These are phyloP conservation scores for Potentilla sterilis DNA, from an alignment of 306 rosid species.

Conservation along the genomic window DNA sequence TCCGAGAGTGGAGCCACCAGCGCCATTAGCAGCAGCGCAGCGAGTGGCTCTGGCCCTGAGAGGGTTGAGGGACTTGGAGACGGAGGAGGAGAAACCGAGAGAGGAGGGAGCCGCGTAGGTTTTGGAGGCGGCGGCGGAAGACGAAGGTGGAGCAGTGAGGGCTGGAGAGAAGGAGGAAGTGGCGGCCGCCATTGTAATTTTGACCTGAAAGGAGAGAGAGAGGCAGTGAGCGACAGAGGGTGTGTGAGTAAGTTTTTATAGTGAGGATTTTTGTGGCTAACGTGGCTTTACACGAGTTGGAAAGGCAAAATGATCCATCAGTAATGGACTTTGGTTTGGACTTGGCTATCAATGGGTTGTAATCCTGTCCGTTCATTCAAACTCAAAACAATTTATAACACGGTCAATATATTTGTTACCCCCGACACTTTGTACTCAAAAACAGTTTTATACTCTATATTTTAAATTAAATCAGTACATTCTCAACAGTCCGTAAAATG, in stretches of 20 bases:
- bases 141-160: constrained; percentile 30
- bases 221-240: not conserved
- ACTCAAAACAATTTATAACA: too few species aligned
- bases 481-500: too few species aligned
- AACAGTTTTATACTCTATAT: too few species aligned
- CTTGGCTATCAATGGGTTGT: too few species aligned
- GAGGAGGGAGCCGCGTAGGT: constrained; percentile 1
- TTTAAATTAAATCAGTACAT: too few species aligned
- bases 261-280: not conserved
- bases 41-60: constrained; percentile 27
- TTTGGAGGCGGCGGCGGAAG: constrained; percentile 14
- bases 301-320: too few species aligned
- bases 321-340: too few species aligned
- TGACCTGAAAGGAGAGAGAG: not conserved
- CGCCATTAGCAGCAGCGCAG: not conserved
- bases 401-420: too few species aligned
- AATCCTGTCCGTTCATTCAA: too few species aligned
- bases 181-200: constrained; percentile 36
- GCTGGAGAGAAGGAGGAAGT: constrained; percentile 33
- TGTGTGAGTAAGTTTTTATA: not conserved
- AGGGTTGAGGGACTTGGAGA: constrained; percentile 32
- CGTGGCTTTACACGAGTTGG: not conserved
- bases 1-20: constrained; percentile 48
- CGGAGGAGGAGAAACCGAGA: constrained; percentile 35
- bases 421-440: too few species aligned